Evolutionary conservation across 768 basidiomycete species (phyloP).

Genomic region (Podaxis sp.): DNA sequence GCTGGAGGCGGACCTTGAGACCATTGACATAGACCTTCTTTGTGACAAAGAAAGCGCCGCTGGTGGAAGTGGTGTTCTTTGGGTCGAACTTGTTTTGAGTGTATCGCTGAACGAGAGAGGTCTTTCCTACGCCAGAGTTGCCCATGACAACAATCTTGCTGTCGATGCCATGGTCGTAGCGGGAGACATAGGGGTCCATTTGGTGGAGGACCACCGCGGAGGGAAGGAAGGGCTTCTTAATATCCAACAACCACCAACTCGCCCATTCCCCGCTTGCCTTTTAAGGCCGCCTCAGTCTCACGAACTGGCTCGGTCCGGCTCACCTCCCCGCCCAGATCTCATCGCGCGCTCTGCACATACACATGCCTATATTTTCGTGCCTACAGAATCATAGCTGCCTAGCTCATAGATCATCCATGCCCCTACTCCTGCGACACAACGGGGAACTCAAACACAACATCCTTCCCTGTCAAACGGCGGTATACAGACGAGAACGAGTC

Average conservation of each 20-base stretch:
- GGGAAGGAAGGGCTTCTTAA: neutral
- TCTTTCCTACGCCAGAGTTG: conserved; percentile 85
- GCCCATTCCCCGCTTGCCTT: conserved; percentile 34
- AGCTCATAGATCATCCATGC: conserved; percentile 16
- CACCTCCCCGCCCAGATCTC: conserved; percentile 18
- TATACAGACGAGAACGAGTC: conserved; percentile 99
- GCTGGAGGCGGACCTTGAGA: conserved; percentile 80
- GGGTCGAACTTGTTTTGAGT: conserved; percentile 90
- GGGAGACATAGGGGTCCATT: conserved; percentile 68
- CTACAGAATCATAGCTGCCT: conserved; percentile 26
- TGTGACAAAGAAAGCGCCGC: conserved; percentile 91
- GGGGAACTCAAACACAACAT: conserved; percentile 93
- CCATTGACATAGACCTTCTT: conserved; percentile 89
- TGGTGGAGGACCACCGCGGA: conserved; percentile 27
- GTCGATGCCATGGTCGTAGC: conserved; percentile 85
- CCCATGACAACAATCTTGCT: conserved; percentile 97
- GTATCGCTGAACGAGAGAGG: conserved; percentile 86
- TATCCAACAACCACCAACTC: neutral
- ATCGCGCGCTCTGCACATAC: neutral
- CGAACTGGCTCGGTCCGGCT: conserved; percentile 14
- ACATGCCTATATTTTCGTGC: conserved; percentile 20
- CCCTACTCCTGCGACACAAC: conserved; percentile 64
- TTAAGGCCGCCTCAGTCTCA: conserved; percentile 26
- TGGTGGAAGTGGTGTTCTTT: conserved; percentile 85
- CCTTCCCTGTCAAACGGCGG: conserved; percentile 94